phyloP scores from a whole-genome alignment of 495 filamentous ascomycete genomes.

The Xylaria longipes region DNA sequence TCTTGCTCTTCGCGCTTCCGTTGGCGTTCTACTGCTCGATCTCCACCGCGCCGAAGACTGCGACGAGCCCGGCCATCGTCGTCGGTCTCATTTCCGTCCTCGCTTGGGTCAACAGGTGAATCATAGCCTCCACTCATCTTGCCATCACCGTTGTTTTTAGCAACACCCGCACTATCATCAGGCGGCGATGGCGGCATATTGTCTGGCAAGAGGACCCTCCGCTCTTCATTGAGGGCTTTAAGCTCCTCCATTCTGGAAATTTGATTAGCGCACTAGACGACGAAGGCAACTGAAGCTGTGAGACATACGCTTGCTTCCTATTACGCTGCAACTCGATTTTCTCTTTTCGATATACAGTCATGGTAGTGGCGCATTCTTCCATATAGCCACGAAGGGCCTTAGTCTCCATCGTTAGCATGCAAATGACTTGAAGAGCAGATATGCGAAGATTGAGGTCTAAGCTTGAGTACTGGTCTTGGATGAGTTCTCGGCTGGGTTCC shows the following conservation, averaged over 20 bases:
- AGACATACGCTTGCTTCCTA: conserved; percentile 80
- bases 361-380: conserved; percentile 86
- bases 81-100: conserved; percentile 68
- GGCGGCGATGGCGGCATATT: conserved; percentile 73
- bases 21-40: conserved; percentile 79
- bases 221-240: conserved; percentile 79
- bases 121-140: conserved; percentile 71
- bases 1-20: conserved; percentile 86
- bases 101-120: conserved; percentile 64
- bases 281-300: conserved; percentile 13
- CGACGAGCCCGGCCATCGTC: conserved; percentile 70
- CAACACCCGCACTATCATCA: conserved; percentile 44
- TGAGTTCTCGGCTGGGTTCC: conserved; percentile 76
- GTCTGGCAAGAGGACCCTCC: conserved; percentile 83
- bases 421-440: conserved; percentile 82
- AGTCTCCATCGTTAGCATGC: conserved; percentile 85
- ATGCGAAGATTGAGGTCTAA: conserved; percentile 85
- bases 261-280: conserved; percentile 30
- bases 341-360: conserved; percentile 92
- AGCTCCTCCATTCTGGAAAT: conserved; percentile 77
- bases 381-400: conserved; percentile 85
- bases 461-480: conserved; percentile 68
- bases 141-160: conserved; percentile 59
- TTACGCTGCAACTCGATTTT: conserved; percentile 91
- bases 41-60: conserved; percentile 76